Evolutionary conservation across 495 filamentous ascomycete species (phyloP).

Genomic region (Penicillium psychrofluorescens): DNA sequence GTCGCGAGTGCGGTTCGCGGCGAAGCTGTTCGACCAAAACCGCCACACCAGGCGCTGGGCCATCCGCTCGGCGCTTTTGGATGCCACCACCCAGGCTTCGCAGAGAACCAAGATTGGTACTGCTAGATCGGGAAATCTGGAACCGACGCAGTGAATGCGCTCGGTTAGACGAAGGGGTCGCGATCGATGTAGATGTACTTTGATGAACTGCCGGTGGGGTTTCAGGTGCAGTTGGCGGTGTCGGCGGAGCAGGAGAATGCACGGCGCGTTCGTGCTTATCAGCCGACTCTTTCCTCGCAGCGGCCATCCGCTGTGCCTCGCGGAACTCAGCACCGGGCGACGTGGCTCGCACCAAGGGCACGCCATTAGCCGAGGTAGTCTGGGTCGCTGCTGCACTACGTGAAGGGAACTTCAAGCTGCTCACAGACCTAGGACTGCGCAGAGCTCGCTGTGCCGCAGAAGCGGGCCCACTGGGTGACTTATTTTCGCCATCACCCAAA

Average conservation of each 20-base stretch:
- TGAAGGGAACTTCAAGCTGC: slow-evolving; percentile 24
- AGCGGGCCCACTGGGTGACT: slow-evolving; percentile 9
- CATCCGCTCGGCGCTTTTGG: slow-evolving; percentile 30
- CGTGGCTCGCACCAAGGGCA: slow-evolving; percentile 35
- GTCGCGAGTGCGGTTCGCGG: slow-evolving; percentile 30
- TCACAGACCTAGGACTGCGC: slow-evolving; percentile 35
- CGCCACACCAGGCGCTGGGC: slow-evolving; percentile 22
- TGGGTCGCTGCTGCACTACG: slow-evolving; percentile 4
- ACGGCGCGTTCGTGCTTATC: slow-evolving; percentile 24
- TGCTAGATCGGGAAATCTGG: slow-evolving; percentile 31
- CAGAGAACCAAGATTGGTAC: slow-evolving; percentile 16
- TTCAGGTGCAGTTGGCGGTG: neutral
- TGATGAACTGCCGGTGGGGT: neutral
- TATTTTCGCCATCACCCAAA: slow-evolving; percentile 11
- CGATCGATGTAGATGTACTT: neutral
- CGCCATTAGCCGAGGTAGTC: slow-evolving; percentile 9
- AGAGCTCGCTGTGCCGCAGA: slow-evolving; percentile 18
- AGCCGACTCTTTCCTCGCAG: slow-evolving; percentile 21
- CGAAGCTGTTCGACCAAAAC: slow-evolving; percentile 38
- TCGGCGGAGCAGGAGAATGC: slow-evolving; percentile 8
- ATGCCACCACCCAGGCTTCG: slow-evolving; percentile 24
- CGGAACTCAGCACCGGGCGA: slow-evolving; percentile 40
- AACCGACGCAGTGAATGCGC: slow-evolving; percentile 30
- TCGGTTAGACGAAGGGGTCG: slow-evolving; percentile 7
- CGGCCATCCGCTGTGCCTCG: slow-evolving; percentile 27